Evolutionary conservation across 805 yeast species (phyloP).

Genomic region (Sungouiella thailandica): DNA sequence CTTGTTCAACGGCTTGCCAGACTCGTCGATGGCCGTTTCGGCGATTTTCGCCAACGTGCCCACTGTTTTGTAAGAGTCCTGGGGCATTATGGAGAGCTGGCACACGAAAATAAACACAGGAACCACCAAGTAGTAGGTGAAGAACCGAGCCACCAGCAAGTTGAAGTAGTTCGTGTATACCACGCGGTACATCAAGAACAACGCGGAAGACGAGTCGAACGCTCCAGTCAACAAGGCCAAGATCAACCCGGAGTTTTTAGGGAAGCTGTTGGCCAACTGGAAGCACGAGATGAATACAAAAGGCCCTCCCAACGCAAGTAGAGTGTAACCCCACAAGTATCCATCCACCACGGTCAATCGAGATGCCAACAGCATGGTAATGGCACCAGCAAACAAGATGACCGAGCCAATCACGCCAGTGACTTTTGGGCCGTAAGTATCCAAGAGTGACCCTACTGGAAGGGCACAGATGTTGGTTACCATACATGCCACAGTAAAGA

Average conservation of each 20-base stretch:
- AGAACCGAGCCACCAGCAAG: slow-evolving; percentile 53
- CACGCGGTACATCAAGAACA: slow-evolving; percentile 70
- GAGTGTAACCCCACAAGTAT: slow-evolving; percentile 67
- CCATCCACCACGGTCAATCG: slow-evolving; percentile 46
- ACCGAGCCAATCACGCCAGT: slow-evolving; percentile 72
- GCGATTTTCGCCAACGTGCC: slow-evolving; percentile 64
- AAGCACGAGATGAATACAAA: slow-evolving; percentile 86
- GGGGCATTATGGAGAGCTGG: slow-evolving; percentile 78
- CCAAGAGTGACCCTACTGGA: slow-evolving; percentile 76
- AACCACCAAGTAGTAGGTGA: slow-evolving; percentile 61
- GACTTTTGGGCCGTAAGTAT: slow-evolving; percentile 72
- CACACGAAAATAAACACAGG: slow-evolving; percentile 74
- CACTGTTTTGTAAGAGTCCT: slow-evolving; percentile 64
- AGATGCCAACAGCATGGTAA: slow-evolving; percentile 38
- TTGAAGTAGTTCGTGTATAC: slow-evolving; percentile 43
- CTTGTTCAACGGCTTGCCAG: slow-evolving; percentile 52
- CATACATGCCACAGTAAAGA: slow-evolving; percentile 85
- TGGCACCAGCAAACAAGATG: slow-evolving; percentile 53
- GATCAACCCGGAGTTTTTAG: slow-evolving; percentile 73
- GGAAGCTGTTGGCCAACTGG: slow-evolving; percentile 85
- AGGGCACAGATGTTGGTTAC: slow-evolving; percentile 80
- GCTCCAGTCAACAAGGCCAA: slow-evolving; percentile 89
- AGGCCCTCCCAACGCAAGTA: slow-evolving; percentile 88
- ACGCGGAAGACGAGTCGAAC: slow-evolving; percentile 87
- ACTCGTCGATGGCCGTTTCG: slow-evolving; percentile 70